phyloP scores from a whole-genome alignment of 2,329 filamentous ascomycete species.

The Cryphonectria japonica region DNA sequence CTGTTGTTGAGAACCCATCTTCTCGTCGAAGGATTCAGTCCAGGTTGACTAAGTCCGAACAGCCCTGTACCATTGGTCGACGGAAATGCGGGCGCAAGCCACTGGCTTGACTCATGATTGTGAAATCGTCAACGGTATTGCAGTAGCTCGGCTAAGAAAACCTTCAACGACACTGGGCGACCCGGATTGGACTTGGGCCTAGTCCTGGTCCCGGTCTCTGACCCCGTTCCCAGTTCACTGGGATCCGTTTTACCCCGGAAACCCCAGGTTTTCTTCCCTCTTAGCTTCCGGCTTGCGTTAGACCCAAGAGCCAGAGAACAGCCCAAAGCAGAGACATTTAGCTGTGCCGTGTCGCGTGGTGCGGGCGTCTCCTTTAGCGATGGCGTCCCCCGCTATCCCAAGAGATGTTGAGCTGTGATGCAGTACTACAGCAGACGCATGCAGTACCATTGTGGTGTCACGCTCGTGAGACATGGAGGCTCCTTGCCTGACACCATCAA shows the following conservation, averaged over 20 bases:
- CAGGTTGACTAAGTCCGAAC: neutral
- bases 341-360: neutral
- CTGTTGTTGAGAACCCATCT: neutral
- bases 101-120: neutral
- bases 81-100: neutral
- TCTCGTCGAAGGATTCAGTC: neutral
- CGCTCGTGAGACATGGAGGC: constrained; percentile 1
- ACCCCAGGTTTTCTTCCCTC: constrained; percentile 9
- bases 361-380: neutral
- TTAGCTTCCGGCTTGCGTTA: neutral
- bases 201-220: neutral
- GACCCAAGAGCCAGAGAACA: neutral
- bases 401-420: neutral
- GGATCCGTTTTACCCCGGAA: constrained; percentile 21
- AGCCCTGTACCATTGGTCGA: neutral
- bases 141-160: neutral
- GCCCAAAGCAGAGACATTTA: neutral
- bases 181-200: neutral
- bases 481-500: neutral
- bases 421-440: neutral
- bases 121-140: neutral
- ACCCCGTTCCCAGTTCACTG: constrained; percentile 5
- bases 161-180: neutral
- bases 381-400: neutral
- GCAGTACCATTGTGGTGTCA: neutral